Percentiles rank a stretch among this genome's conserved stretches.
Conservation (phyloP, 78 protist species). For the Polysphondylium violaceum region DNA sequence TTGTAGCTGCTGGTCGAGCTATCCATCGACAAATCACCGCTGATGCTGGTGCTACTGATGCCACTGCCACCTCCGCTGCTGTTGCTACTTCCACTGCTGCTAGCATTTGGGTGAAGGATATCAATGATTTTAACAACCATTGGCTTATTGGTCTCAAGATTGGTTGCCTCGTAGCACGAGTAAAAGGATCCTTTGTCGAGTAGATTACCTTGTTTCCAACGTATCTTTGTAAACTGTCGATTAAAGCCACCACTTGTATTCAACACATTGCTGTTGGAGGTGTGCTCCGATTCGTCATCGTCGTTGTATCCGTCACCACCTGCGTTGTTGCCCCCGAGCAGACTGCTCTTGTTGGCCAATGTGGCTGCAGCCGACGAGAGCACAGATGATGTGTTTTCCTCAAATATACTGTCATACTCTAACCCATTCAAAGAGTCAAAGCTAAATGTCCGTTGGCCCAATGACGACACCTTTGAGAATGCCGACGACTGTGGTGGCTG, state of each 20-base stretch:
- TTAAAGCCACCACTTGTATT: background rate
- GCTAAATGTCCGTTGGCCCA: background rate
- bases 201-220: conserved; percentile 36
- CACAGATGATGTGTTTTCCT: conserved; percentile 10
- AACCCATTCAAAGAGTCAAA: conserved; percentile 33
- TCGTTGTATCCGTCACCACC: background rate
- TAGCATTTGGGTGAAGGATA: background rate
- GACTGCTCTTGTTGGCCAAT: too few relatives aligned
- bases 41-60: background rate
- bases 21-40: too few relatives aligned
- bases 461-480: background rate
- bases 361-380: too few relatives aligned
- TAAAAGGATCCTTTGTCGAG: background rate
- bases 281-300: background rate
- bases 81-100: background rate
- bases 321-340: background rate
- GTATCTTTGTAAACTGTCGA: conserved; percentile 10
- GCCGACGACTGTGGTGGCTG: background rate
- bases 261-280: background rate
- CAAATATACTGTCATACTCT: conserved; percentile 38
- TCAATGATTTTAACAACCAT: conserved; percentile 8
- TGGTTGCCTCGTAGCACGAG: conserved; percentile 6
- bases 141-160: background rate
- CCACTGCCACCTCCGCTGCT: background rate
- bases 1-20: background rate